Conservation (phyloP, 148 eudicot species). For the Rhododendron griersonianum region DNA sequence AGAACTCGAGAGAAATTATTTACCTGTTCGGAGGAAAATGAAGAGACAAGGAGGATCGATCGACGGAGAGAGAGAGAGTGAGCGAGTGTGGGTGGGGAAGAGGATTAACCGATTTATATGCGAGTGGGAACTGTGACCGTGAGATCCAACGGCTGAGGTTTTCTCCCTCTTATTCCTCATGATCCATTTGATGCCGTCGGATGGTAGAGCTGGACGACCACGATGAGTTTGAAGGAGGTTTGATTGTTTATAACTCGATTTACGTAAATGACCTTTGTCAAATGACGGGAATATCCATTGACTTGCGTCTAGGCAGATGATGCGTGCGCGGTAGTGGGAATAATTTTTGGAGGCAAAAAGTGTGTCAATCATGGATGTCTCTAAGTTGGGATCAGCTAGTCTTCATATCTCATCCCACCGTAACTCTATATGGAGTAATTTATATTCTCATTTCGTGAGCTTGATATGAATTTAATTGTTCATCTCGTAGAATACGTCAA, state of each 20-base stretch:
- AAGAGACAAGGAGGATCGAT: not conserved
- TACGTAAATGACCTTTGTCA: slow-evolving; percentile 12
- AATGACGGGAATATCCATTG: slow-evolving; percentile 13
- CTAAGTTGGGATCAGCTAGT: not conserved
- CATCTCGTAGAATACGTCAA: no score
- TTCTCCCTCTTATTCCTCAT: slow-evolving; percentile 34
- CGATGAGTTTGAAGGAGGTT: slow-evolving; percentile 12
- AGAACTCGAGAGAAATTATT: not conserved
- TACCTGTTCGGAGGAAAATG: not conserved
- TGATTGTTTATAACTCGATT: not conserved
- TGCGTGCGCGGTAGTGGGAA: not conserved
- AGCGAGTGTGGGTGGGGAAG: not conserved
- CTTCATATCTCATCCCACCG: no score
- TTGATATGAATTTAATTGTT: no score
- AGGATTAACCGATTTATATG: slow-evolving; percentile 13
- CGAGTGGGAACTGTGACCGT: not conserved
- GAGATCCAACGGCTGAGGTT: slow-evolving; percentile 31
- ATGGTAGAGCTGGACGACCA: slow-evolving; percentile 18
- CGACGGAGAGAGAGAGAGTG: slow-evolving; percentile 10
- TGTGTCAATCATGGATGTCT: not conserved
- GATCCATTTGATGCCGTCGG: slow-evolving; percentile 14
- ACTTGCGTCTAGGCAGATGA: not conserved
- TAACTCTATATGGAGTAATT: no score
- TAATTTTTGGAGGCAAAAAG: not conserved
- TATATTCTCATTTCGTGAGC: no score